phyloP scores from a whole-genome alignment of 1,284 basidiomycete genomes.

The Rhodotorula sp. region DNA sequence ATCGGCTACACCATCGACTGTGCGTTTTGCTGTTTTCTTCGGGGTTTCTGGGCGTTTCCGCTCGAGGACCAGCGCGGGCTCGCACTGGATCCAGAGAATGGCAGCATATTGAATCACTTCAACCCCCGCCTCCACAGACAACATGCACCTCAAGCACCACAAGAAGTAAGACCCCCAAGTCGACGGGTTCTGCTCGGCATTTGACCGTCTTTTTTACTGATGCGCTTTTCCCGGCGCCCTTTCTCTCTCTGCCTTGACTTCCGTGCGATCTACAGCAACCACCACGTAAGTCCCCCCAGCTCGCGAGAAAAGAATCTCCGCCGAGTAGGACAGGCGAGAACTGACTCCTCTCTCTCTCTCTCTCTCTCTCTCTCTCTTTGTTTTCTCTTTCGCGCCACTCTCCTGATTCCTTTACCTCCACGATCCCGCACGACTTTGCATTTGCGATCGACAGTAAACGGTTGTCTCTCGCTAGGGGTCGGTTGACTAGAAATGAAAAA shows the following conservation, averaged over 20 bases:
- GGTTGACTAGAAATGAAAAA: constrained; percentile 2
- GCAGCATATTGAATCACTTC: not conserved
- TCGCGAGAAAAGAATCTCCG: too few species aligned
- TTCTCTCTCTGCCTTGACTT: not conserved
- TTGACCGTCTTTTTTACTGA: not conserved
- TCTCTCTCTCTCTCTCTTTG: not conserved
- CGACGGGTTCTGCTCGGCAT: not conserved
- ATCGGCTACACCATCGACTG: constrained; percentile 45
- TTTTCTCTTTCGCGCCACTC: not conserved
- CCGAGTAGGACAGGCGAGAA: not conserved
- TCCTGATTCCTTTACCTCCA: not conserved
- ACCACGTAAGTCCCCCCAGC: constrained; percentile 25
- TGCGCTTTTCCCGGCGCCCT: not conserved
- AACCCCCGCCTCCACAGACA: constrained; percentile 16
- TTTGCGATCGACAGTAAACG: constrained; percentile 7
- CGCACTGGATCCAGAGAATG: too few species aligned
- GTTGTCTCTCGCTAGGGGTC: not conserved
- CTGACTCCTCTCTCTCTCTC: not conserved
- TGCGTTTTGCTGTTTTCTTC: not conserved
- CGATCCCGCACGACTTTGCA: too few species aligned
- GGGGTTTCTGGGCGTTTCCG: too few species aligned
- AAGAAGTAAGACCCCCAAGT: constrained; percentile 34
- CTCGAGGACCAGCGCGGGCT: not conserved
- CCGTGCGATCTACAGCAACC: constrained; percentile 23
- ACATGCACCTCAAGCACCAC: constrained; percentile 46